Conservation (phyloP, 768 basidiomycete species). For the Amylocystis lapponica region DNA sequence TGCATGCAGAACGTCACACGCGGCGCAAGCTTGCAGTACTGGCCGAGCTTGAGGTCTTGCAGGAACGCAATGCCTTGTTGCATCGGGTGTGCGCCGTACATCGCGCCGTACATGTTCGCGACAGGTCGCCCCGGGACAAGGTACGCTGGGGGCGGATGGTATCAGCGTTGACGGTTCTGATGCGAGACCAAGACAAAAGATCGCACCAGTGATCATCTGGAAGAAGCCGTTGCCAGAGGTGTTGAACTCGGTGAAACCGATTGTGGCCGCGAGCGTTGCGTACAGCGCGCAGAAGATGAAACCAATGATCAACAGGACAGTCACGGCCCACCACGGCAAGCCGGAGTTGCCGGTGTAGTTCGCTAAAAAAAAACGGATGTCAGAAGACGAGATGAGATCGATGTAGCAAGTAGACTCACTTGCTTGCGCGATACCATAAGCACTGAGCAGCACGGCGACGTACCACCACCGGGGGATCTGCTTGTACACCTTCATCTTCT, state of each 20-base stretch:
- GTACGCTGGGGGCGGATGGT: slow-evolving; percentile 10
- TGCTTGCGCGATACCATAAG: slow-evolving; percentile 45
- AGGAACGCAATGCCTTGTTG: slow-evolving; percentile 45
- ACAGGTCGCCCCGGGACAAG: slow-evolving; percentile 24
- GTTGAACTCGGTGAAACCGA: slow-evolving; percentile 21
- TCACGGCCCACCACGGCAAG: slow-evolving; percentile 48
- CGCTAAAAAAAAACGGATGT: not conserved
- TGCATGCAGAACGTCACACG: slow-evolving; percentile 47
- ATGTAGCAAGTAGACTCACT: not conserved
- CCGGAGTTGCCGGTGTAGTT: slow-evolving; percentile 20
- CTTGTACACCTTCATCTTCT: slow-evolving; percentile 45
- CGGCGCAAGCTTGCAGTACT: slow-evolving; percentile 56
- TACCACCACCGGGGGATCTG: slow-evolving; percentile 52
- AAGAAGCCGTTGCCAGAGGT: slow-evolving; percentile 22
- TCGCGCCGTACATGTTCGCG: slow-evolving; percentile 35
- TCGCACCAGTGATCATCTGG: slow-evolving; percentile 16
- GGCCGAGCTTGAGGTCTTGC: slow-evolving; percentile 54
- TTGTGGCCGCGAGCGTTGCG: slow-evolving; percentile 39
- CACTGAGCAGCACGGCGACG: slow-evolving; percentile 34
- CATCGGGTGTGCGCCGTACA: slow-evolving; percentile 31
- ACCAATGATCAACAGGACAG: slow-evolving; percentile 48
- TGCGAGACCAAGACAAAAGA: not conserved
- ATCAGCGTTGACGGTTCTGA: not conserved
- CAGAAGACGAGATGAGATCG: not conserved
- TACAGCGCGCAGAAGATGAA: slow-evolving; percentile 45